phyloP scores from a whole-genome alignment of 1,284 basidiomycete species.

The Somion occarium region DNA sequence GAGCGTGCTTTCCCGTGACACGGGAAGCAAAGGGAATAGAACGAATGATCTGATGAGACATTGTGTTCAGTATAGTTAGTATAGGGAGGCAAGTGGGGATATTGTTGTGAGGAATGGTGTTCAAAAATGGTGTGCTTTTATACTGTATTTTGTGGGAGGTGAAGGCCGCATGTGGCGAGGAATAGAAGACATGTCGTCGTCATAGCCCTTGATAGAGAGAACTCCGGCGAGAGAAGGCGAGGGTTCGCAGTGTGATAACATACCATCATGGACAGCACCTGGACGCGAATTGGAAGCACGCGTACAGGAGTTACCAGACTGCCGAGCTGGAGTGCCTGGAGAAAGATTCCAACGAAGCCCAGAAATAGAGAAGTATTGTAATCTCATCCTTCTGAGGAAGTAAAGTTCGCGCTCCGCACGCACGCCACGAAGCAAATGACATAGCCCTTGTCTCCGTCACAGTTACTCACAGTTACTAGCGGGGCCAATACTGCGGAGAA shows the following conservation, averaged over 20 bases:
- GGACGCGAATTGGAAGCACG: not conserved
- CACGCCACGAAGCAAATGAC: not conserved
- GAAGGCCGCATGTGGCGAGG: not conserved
- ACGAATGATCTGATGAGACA: constrained; percentile 27
- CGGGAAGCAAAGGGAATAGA: constrained; percentile 41
- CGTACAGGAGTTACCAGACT: not conserved
- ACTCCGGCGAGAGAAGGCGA: not conserved
- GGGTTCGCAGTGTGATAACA: not conserved
- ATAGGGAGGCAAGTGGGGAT: constrained; percentile 1
- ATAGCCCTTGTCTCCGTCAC: not conserved
- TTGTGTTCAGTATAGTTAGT: constrained; percentile 5
- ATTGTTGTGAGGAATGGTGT: not conserved
- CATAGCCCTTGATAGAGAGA: not conserved
- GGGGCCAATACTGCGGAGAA: not conserved
- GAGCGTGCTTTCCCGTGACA: constrained; percentile 34
- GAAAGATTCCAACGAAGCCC: not conserved
- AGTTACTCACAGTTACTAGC: not conserved
- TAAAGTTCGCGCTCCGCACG: not conserved
- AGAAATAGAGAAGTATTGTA: not conserved
- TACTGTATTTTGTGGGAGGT: not conserved
- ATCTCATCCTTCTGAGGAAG: not conserved
- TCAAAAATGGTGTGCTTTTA: not conserved
- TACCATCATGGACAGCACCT: not conserved
- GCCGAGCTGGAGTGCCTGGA: not conserved
- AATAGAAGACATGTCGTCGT: not conserved